phyloP scores from a whole-genome alignment of 177 flowering plant genomes.

The Vitis hybrid region DNA sequence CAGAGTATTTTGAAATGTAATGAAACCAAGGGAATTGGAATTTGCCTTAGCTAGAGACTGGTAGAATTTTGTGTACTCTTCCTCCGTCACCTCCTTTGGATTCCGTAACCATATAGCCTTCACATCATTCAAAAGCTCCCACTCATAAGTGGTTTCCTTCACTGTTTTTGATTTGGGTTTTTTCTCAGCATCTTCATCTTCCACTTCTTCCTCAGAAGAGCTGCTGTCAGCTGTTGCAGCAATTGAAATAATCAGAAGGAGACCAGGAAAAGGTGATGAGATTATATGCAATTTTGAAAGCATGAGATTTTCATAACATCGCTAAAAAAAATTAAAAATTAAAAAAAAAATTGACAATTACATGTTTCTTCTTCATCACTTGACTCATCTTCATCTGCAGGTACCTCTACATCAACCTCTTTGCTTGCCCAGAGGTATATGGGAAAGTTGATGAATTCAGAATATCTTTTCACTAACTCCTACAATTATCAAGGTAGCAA shows the following conservation, averaged over 20 bases:
- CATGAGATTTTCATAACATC: neutral
- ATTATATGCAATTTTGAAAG: neutral
- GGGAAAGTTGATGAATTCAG: conserved; percentile 97
- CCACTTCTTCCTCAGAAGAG: conserved; percentile 62
- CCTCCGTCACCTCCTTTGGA: conserved; percentile 97
- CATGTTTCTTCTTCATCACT: conserved; percentile 71
- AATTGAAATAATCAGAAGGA: neutral
- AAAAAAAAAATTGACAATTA: conserved; percentile 11
- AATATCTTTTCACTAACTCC: conserved; percentile 93
- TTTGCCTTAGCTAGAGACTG: conserved; percentile 86
- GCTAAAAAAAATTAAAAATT: neutral
- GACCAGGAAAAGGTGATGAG: neutral
- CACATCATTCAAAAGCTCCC: conserved; percentile 96
- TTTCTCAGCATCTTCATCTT: conserved; percentile 74
- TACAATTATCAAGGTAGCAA: conserved; percentile 19
- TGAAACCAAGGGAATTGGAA: neutral
- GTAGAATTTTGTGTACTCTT: conserved; percentile 91
- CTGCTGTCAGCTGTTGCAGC: conserved; percentile 64
- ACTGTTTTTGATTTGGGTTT: conserved; percentile 85
- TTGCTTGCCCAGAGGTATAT: conserved; percentile 89
- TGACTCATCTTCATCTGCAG: conserved; percentile 92
- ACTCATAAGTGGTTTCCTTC: conserved; percentile 83
- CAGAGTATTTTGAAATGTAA: neutral
- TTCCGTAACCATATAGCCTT: conserved; percentile 94
- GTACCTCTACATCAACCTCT: conserved; percentile 89